A percentile compares a stretch with the other conserved stretches of the same genome.
These are phyloP conservation scores for Phytopythium helicoides DNA, from an alignment of 352 stramenopile genomes.

Conservation along the genomic window DNA sequence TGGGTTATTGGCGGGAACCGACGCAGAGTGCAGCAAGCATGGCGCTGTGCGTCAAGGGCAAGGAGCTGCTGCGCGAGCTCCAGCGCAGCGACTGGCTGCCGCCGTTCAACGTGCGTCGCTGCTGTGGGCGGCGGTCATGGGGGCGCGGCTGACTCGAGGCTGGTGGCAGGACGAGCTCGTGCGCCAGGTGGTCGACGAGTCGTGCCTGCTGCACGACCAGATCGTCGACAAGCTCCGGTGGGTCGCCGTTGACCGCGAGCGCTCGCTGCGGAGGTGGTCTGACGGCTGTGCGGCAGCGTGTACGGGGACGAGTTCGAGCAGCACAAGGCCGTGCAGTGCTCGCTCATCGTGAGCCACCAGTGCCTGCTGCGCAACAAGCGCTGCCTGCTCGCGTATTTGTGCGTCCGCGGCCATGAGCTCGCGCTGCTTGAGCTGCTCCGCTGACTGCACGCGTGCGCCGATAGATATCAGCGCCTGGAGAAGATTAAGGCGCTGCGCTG, in stretches of 20 bases:
- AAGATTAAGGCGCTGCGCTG: conserved; percentile 90
- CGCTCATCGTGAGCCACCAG: conserved; percentile 88
- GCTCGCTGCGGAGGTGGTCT: neutral
- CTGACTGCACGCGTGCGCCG: neutral
- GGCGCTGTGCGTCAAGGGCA: conserved; percentile 73
- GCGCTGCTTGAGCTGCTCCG: neutral
- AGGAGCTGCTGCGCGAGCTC: conserved; percentile 88
- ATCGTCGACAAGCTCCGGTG: conserved; percentile 75
- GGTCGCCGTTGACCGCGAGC: neutral
- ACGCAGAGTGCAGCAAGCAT: conserved; percentile 26
- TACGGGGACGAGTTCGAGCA: conserved; percentile 66
- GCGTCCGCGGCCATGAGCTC: conserved; percentile 7
- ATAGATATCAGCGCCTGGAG: conserved; percentile 66
- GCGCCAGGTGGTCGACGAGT: conserved; percentile 79
- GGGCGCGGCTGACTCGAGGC: neutral
- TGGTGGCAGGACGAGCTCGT: conserved; percentile 68
- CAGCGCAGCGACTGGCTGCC: conserved; percentile 91
- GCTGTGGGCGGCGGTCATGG: neutral
- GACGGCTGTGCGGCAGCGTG: conserved; percentile 24
- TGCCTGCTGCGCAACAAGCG: conserved; percentile 90
- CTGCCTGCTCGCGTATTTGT: conserved; percentile 87
- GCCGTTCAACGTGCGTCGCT: conserved; percentile 81
- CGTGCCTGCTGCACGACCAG: conserved; percentile 61
- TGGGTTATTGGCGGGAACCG: conserved; percentile 17
- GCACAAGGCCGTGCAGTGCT: conserved; percentile 61